Conservation (phyloP, 371 early-diverging fungal species). For the Funneliformis caledonium region DNA sequence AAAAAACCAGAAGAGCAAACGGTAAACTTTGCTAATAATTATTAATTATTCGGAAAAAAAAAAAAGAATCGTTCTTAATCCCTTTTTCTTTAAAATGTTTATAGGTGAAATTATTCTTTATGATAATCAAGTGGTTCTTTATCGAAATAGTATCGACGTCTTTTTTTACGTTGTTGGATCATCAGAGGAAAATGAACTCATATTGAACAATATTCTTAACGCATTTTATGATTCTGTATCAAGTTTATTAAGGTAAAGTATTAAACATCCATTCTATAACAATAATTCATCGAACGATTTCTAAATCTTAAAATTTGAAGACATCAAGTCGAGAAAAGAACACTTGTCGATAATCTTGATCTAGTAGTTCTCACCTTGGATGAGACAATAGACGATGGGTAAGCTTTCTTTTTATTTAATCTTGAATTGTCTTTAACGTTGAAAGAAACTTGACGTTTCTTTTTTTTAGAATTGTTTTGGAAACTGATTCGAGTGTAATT, state of each 20-base stretch:
- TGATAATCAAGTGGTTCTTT: conserved; percentile 89
- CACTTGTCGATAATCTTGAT: conserved; percentile 90
- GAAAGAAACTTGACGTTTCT: neutral
- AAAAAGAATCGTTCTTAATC: neutral
- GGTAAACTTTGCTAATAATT: conserved; percentile 44
- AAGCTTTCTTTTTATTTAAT: conserved; percentile 33
- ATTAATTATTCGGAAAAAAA: no score
- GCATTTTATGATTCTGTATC: conserved; percentile 87
- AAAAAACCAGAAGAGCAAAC: conserved; percentile 81
- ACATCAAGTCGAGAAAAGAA: conserved; percentile 90
- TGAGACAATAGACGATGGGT: conserved; percentile 97
- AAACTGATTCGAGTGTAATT: conserved; percentile 88
- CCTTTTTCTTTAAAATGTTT: conserved; percentile 18
- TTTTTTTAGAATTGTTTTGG: conserved; percentile 72
- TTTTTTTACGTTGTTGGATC: conserved; percentile 92
- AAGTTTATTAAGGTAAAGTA: conserved; percentile 75
- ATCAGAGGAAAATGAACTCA: conserved; percentile 93
- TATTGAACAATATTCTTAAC: conserved; percentile 78
- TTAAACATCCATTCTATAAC: neutral
- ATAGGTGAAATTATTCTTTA: conserved; percentile 87
- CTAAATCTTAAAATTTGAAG: conserved; percentile 38
- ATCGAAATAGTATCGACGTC: conserved; percentile 83
- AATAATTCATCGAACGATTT: neutral
- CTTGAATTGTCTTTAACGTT: neutral
- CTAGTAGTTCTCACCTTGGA: conserved; percentile 90